These are phyloP conservation scores for Metschnikowia matae DNA, from an alignment of 805 yeast species.

Conservation along the genomic window DNA sequence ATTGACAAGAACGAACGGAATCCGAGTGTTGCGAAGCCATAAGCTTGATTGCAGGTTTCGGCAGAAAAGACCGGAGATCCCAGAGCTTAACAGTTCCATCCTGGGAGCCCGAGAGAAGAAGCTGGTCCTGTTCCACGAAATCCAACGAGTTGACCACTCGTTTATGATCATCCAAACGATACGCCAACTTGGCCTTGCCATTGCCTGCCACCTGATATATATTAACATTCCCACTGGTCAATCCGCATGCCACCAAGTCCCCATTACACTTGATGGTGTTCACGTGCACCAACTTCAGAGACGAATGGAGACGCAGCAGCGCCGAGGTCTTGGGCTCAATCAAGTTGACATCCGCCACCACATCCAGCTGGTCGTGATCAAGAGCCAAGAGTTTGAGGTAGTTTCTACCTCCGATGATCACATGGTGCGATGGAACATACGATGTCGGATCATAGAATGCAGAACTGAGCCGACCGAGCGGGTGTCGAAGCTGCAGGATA, in stretches of 20 bases:
- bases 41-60: conserved; percentile 48
- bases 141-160: conserved; percentile 41
- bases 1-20: conserved; percentile 56
- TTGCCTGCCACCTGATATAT: conserved; percentile 29
- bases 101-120: conserved; percentile 59
- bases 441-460: conserved; percentile 9
- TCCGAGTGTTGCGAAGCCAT: conserved; percentile 58
- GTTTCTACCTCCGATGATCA: conserved; percentile 41
- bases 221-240: conserved; percentile 33
- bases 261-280: conserved; percentile 35
- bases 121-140: conserved; percentile 24
- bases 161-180: conserved; percentile 36
- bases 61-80: conserved; percentile 55
- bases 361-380: conserved; percentile 27
- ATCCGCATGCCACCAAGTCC: conserved; percentile 38
- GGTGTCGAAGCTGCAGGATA: conserved; percentile 23
- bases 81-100: conserved; percentile 75
- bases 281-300: conserved; percentile 29
- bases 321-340: conserved; percentile 22
- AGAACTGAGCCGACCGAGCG: conserved; percentile 15
- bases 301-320: conserved; percentile 11
- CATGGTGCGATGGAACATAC: conserved; percentile 26
- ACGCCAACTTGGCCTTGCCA: conserved; percentile 29
- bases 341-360: conserved; percentile 33
- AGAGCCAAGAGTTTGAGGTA: conserved; percentile 33